Evolutionary conservation across 192 early-diverging fungal genomes (phyloP).

Genomic region (Backusella sp.): DNA sequence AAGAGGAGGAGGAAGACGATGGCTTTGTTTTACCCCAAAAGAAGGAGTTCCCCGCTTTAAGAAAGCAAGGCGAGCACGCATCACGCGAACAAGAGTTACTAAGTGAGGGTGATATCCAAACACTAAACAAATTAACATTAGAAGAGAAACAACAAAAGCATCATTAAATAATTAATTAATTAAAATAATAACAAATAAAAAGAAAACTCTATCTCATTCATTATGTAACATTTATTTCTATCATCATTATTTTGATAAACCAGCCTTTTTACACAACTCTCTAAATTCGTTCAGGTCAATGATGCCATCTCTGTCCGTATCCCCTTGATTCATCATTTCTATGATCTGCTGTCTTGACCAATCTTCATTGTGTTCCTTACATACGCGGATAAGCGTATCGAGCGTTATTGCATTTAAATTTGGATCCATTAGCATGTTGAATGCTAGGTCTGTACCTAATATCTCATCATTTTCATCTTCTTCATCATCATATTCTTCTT

Average conservation of each 20-base stretch:
- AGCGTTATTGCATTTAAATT: background rate
- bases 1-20: slow-evolving; percentile 44
- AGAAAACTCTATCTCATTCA: too few relatives aligned
- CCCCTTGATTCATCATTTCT: slow-evolving; percentile 34
- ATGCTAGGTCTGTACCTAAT: background rate
- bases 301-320: slow-evolving; percentile 28
- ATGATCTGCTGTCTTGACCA: slow-evolving; percentile 3
- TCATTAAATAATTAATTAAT: slow-evolving; percentile 4
- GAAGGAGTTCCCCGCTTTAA: slow-evolving; percentile 26
- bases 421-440: background rate
- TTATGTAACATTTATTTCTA: background rate
- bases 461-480: background rate
- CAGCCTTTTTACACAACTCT: background rate
- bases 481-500: background rate
- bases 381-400: background rate
- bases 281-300: slow-evolving; percentile 37
- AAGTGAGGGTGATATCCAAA: slow-evolving; percentile 44
- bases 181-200: too few relatives aligned
- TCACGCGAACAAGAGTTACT: slow-evolving; percentile 36
- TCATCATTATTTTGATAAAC: background rate
- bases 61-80: slow-evolving; percentile 13
- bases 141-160: slow-evolving; percentile 30
- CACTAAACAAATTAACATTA: slow-evolving; percentile 32
- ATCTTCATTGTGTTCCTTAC: background rate
- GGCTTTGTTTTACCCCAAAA: slow-evolving; percentile 31